Base-by-base conservation (phyloP, 108 stramenopile species). In the Pelagomonas calceolata region DNA sequence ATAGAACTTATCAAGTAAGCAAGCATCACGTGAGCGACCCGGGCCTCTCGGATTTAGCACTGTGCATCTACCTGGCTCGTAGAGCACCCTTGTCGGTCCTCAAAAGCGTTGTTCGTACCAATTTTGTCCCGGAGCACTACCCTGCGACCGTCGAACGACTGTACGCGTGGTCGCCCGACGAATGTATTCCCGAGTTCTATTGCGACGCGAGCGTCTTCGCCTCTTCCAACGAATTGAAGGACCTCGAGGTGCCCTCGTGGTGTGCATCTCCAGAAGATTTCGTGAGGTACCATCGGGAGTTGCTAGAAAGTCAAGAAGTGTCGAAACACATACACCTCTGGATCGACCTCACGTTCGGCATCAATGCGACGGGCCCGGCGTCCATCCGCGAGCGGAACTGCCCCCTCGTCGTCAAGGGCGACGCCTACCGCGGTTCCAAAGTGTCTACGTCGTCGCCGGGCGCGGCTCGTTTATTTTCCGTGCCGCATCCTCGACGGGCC, bases 161-260 rank as follows among this genome's bases (percentile, higher is more conserved):
- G 37, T 89, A 87, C 73, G 79, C 82, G 45, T 89, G 84, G 84
- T 84, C 87, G 17, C 88, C 88, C 14, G 88, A 89, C 76, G 88
- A 89, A 67, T 86, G 86, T 74, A 85, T 88, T 17, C 83, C 83
- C 60, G 88, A 89, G 68, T 89, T 88, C 66, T 89, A 71, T 75
- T 44, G 69, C 44, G 76, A 82, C 44, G 64, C 85, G 30, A 29
- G 44, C 45, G 85, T 86, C 7, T 86, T 85, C 66, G 45, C 65
- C 36, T 85, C 85, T 39, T 36, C 46, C 63, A 75, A 73, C 26
- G 85, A 79, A 18, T 66, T 88, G 76, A 30, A 44, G 4, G 85
- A 86, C 69, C n/a, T 83, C 4, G 39, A 75, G 68, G 34, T 82
- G 18, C 82, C 79, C 32, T 0, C 68, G 36, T 83, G 79, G 75